Conservation (phyloP, 306 rosid genomes). For the Canavalia ensiformis region DNA sequence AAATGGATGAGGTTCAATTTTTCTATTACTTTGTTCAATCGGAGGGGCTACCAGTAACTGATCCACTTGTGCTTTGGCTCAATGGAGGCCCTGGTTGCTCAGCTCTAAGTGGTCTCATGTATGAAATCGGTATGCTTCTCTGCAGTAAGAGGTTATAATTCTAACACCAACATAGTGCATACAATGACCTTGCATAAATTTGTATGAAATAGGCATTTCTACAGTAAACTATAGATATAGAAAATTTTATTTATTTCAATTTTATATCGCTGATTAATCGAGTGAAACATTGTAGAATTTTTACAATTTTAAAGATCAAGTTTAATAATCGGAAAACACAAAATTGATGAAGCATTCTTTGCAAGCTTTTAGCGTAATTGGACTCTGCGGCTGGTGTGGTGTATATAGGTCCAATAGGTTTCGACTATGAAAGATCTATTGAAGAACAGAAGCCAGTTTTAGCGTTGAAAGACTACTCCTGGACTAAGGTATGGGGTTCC, state of each 20-base stretch:
- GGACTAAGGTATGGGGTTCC: slow-evolving; percentile 39
- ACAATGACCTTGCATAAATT: too few relatives aligned
- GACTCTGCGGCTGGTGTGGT: neutral
- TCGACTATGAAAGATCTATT: slow-evolving; percentile 35
- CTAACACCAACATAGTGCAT: neutral
- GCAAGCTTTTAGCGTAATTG: neutral
- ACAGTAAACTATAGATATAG: too few relatives aligned
- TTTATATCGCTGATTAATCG: too few relatives aligned
- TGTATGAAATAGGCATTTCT: too few relatives aligned
- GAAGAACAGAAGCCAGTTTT: slow-evolving; percentile 36
- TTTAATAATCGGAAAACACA: too few relatives aligned
- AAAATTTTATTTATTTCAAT: too few relatives aligned
- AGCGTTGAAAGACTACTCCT: slow-evolving; percentile 36
- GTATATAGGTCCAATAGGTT: slow-evolving; percentile 41
- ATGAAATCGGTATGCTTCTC: slow-evolving; percentile 51
- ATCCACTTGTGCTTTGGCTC: slow-evolving; percentile 60
- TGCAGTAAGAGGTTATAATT: neutral
- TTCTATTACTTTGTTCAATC: slow-evolving; percentile 62
- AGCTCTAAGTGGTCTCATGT: slow-evolving; percentile 39
- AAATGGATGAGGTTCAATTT: slow-evolving; percentile 48
- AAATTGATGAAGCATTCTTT: neutral
- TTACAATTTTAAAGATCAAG: too few relatives aligned
- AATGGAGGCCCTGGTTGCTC: slow-evolving; percentile 56
- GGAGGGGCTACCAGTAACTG: slow-evolving; percentile 38
- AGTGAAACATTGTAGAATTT: too few relatives aligned